Conservation (phyloP, 345 rosid genomes). For the Citrus unshiu region DNA sequence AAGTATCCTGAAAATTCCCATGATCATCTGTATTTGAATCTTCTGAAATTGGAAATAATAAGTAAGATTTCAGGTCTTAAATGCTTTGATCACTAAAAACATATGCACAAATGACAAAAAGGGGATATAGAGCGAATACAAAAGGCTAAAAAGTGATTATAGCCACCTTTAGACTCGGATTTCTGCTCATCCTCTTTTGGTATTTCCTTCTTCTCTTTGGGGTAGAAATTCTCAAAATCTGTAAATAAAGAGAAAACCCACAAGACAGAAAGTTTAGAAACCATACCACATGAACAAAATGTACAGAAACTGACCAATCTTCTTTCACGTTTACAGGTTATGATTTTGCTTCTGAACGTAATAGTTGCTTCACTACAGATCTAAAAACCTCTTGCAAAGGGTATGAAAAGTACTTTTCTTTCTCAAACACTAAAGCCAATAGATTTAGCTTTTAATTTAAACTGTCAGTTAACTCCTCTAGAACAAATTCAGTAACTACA, state of each 20-base stretch:
- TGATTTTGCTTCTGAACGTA: neutral
- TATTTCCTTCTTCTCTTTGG: slow-evolving; percentile 75
- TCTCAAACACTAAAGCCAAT: neutral
- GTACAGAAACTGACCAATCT: neutral
- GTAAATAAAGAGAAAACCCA: slow-evolving; percentile 13
- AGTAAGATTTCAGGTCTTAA: neutral
- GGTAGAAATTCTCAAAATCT: slow-evolving; percentile 89
- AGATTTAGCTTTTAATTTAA: neutral
- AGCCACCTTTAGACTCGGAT: slow-evolving; percentile 74
- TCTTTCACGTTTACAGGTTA: neutral
- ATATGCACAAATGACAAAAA: neutral
- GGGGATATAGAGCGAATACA: neutral
- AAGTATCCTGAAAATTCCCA: slow-evolving; percentile 43
- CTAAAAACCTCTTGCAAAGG: neutral
- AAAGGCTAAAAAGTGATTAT: neutral
- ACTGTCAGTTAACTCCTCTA: neutral
- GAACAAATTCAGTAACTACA: neutral
- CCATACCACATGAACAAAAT: neutral
- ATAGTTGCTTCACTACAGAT: neutral
- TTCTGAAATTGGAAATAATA: slow-evolving; percentile 45
- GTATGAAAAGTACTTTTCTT: neutral
- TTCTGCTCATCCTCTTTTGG: slow-evolving; percentile 76
- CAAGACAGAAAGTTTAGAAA: neutral
- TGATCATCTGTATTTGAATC: slow-evolving; percentile 59
- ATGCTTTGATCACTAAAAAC: neutral